Conservation (phyloP, 208 protist genomes). For the Wallacemonas sp. region DNA sequence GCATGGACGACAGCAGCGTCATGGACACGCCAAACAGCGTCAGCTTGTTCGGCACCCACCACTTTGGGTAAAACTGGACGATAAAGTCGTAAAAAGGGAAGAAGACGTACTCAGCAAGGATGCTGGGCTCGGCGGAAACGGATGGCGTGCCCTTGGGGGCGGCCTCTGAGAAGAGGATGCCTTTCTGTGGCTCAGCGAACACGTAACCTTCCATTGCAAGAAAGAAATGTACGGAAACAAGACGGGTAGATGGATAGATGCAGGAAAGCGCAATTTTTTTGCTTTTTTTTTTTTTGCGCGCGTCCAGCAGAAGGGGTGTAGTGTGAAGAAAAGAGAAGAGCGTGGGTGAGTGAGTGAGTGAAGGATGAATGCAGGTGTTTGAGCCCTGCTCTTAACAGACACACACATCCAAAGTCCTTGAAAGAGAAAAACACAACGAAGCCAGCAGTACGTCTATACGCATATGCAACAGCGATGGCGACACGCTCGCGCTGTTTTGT, state of each 20-base stretch:
- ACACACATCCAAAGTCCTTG: too few relatives aligned
- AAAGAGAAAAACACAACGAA: constrained; percentile 9
- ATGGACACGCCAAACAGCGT: constrained; percentile 74
- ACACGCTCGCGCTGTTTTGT: too few relatives aligned
- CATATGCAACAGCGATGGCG: too few relatives aligned
- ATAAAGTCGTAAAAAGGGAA: constrained; percentile 85
- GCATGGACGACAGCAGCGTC: constrained; percentile 68
- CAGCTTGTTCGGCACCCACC: constrained; percentile 82
- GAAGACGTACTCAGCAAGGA: constrained; percentile 75
- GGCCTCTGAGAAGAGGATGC: constrained; percentile 34
- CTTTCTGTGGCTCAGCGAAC: neutral
- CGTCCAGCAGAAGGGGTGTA: constrained; percentile 4
- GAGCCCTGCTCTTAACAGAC: too few relatives aligned
- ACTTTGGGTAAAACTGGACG: constrained; percentile 54
- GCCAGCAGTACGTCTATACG: too few relatives aligned
- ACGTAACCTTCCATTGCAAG: constrained; percentile 7
- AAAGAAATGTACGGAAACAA: too few relatives aligned
- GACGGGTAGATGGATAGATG: too few relatives aligned
- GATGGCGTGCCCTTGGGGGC: constrained; percentile 32
- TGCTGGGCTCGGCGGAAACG: constrained; percentile 55
- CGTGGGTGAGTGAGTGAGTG: too few relatives aligned
- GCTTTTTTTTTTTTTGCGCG: too few relatives aligned
- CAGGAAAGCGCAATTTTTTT: too few relatives aligned
- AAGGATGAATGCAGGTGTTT: too few relatives aligned
- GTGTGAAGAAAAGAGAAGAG: constrained; percentile 11